Base-by-base conservation (phyloP, 2,329 filamentous ascomycete species). In the Exophiala calicioides region DNA sequence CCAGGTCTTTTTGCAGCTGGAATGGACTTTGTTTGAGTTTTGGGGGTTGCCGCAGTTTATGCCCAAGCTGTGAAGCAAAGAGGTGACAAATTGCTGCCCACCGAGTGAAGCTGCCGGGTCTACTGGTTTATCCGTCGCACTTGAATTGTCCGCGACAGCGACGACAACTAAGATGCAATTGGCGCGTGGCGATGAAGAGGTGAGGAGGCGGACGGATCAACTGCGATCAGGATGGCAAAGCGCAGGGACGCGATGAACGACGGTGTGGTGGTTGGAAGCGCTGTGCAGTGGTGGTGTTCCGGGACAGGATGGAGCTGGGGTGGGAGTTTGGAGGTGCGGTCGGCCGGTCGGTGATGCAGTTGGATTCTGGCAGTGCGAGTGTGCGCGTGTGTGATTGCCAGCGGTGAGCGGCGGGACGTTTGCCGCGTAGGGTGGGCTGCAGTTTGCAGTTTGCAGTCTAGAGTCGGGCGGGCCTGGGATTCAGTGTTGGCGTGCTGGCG, bases 401-500 rank as follows among this genome's bases (percentile, higher is more conserved):
- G 41, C 41, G 41, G 41, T 44, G 47, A 44, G 41, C 20, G 41
- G 38, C 41, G 40, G 47, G 34, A 44, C 16, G 31, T n/a, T 44
- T 44, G 41, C 40, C 40, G 46, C 40, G 34, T 26, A 40, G 15
- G 24, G 27, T 27, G 34, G 35, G 30, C 15, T 46, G 40, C 26
- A 44, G 29, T n/a, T n/a, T n/a, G n/a, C n/a, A n/a, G n/a, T n/a
- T n/a, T n/a, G 40, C 27, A 35, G 40, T 18, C 18, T 35, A 9
- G 15, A 12, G 23, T 38, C 23, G 37, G 37, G 20, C 19, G 20
- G 30, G 44, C 24, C 35, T 36, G 42, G 35, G 35, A 45, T 37
- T 31, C n/a, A n/a, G 24, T 12, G 7, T 27, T 27, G 7, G 7
- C 12, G 24, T 27, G 24, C 24, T 27, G 24, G 24, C 24, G n/a